Conservation (phyloP, 2,329 filamentous ascomycete species). For the Phaeosphaeria sp. region DNA sequence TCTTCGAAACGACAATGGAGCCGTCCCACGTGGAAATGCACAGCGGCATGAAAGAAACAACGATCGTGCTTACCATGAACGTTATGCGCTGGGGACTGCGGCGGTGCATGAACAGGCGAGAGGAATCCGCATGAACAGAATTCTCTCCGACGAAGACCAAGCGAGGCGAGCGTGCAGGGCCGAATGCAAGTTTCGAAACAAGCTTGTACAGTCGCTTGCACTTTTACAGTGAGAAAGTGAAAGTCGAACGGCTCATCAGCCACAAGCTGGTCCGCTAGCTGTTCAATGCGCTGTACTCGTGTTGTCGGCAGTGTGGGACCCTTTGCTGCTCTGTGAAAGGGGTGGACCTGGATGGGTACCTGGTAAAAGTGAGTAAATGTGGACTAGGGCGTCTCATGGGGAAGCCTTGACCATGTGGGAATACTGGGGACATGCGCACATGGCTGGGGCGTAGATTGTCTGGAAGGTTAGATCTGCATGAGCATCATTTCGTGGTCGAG, state of each 20-base stretch:
- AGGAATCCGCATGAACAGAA: background rate
- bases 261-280: background rate
- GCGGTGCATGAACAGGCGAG: background rate
- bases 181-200: background rate
- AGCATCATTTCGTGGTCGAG: background rate
- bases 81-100: background rate
- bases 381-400: slow-evolving; percentile 6
- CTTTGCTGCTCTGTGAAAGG: slow-evolving; percentile 1
- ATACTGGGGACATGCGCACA: background rate
- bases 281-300: background rate
- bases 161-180: background rate
- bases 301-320: background rate
- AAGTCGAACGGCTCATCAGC: background rate
- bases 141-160: background rate
- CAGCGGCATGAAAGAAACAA: background rate
- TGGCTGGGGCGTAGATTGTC: slow-evolving; percentile 1
- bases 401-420: slow-evolving; percentile 7
- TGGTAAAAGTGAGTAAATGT: background rate
- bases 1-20: background rate
- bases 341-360: background rate
- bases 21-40: background rate
- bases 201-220: background rate
- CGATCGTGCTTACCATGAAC: background rate
- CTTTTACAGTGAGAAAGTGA: background rate
- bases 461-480: slow-evolving; percentile 7